Percentiles rank a stretch among this genome's conserved stretches.
phyloP scores from a whole-genome alignment of 140 eudicot genomes.

The Cichorium intybus region DNA sequence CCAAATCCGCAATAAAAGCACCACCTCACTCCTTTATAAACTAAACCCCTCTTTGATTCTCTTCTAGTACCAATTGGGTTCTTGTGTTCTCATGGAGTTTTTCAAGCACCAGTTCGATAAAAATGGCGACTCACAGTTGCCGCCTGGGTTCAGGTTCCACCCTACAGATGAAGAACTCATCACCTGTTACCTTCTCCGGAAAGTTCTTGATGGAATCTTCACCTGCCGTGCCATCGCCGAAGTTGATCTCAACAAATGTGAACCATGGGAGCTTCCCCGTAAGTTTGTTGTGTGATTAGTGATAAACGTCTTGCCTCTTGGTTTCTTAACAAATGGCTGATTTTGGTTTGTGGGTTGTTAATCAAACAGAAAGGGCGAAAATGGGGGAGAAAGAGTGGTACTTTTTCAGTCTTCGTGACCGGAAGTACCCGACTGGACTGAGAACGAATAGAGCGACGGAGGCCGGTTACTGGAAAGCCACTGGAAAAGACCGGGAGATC shows the following conservation, averaged over 20 bases:
- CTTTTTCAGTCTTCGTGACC: conserved; percentile 83
- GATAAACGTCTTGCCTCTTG: not conserved
- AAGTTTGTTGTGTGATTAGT: not conserved
- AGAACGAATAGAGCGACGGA: conserved; percentile 90
- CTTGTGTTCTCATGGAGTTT: conserved; percentile 32
- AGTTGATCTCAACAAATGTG: conserved; percentile 93
- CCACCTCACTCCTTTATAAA: not conserved
- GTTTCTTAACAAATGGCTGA: not conserved
- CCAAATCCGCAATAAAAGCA: conserved; percentile 26
- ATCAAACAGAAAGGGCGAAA: conserved; percentile 59
- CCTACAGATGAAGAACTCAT: conserved; percentile 96
- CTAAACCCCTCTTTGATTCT: not conserved
- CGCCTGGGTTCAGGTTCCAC: conserved; percentile 87
- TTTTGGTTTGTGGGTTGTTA: not conserved
- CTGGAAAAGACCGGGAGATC: conserved; percentile 93
- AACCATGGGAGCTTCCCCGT: conserved; percentile 98
- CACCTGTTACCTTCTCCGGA: conserved; percentile 72
- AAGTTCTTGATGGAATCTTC: conserved; percentile 70
- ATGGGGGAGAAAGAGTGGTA: conserved; percentile 99
- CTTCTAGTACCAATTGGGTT: not conserved
- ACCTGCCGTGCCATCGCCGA: conserved; percentile 78
- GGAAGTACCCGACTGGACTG: conserved; percentile 91
- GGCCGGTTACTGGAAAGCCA: conserved; percentile 97
- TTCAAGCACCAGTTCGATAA: conserved; percentile 23
- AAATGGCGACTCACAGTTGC: conserved; percentile 42